These are phyloP conservation scores for Phytophthora pisi DNA, from an alignment of 352 stramenopile genomes.

Conservation along the genomic window DNA sequence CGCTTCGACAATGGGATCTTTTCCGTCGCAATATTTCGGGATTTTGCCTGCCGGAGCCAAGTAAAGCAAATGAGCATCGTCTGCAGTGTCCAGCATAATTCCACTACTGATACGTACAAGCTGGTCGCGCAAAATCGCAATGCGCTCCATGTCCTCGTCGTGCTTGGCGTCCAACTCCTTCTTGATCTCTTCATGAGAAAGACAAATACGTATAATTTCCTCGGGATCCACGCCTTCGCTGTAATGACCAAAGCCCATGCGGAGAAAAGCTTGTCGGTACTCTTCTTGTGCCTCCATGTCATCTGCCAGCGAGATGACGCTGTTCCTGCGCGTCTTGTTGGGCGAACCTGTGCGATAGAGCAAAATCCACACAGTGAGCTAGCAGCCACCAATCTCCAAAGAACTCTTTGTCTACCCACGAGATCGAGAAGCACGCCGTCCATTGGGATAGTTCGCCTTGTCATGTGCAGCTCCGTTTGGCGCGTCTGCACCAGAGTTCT, in stretches of 20 bases:
- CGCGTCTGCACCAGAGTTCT: conserved; percentile 1
- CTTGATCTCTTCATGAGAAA: conserved; percentile 71
- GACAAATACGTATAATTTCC: conserved; percentile 70
- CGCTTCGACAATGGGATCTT: conserved; percentile 67
- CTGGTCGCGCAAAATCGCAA: conserved; percentile 53
- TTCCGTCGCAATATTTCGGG: conserved; percentile 52
- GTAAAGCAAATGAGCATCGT: no score
- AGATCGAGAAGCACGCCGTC: conserved; percentile 13
- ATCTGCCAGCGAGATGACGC: conserved; percentile 6
- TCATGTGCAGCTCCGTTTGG: neutral
- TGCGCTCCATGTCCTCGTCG: conserved; percentile 59
- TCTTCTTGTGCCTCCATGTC: conserved; percentile 40
- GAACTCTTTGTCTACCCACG: conserved; percentile 11
- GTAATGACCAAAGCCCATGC: conserved; percentile 68
- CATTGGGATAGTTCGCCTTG: conserved; percentile 2
- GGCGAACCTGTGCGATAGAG: conserved; percentile 8
- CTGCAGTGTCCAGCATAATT: no score
- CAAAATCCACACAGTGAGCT: neutral
- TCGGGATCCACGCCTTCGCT: conserved; percentile 63
- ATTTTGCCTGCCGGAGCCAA: conserved; percentile 36
- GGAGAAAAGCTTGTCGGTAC: conserved; percentile 66
- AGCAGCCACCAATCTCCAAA: neutral
- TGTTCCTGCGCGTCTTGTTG: conserved; percentile 18
- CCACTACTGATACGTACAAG: conserved; percentile 50
- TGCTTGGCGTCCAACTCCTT: conserved; percentile 73